Percentiles rank a stretch among this genome's conserved stretches.
Evolutionary conservation across 176 grass and related monocot species (phyloP).

Genomic region (maize (Zea mays)): Zm-B73-REFERENCE-NAM-5.0 NC_050098.1:63189001-63189500

Average conservation of each 20-base stretch:
- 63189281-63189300: neutral
- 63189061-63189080: neutral
- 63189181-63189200: neutral
- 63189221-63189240: neutral
- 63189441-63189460: constrained; percentile 6
- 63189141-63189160: neutral
- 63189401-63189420: neutral
- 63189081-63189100: neutral
- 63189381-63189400: neutral
- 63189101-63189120: neutral
- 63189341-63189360: constrained; percentile 15
- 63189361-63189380: constrained; percentile 8
- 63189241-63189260: neutral
- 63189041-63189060: neutral
- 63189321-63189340: neutral
- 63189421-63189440: constrained; percentile 1
- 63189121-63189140: neutral
- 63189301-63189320: neutral
- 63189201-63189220: neutral
- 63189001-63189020: neutral
- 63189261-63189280: neutral
- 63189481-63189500: neutral
- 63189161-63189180: neutral
- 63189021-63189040: neutral
- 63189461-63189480: neutral